Percentiles rank a stretch among this genome's conserved stretches.
Evolutionary conservation across 2,329 filamentous ascomycete species (phyloP).

Genomic region (Madurella mycetomatis): DNA sequence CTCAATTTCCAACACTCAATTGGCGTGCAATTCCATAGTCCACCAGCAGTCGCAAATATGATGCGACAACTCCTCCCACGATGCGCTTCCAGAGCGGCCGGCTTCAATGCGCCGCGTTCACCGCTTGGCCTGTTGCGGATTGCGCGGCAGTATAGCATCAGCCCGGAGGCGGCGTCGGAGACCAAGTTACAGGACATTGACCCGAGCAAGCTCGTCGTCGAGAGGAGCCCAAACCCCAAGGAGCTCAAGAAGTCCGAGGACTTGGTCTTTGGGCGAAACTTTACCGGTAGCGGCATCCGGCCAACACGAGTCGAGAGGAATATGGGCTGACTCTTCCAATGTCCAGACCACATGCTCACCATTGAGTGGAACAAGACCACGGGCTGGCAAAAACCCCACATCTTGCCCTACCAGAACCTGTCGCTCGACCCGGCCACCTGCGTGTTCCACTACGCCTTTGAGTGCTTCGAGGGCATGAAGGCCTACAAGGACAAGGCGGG

Average conservation of each 20-base stretch:
- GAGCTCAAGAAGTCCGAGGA: slow-evolving; percentile 66
- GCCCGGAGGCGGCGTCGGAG: slow-evolving; percentile 45
- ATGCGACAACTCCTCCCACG: slow-evolving; percentile 30
- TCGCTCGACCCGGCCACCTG: slow-evolving; percentile 93
- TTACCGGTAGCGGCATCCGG: slow-evolving; percentile 63
- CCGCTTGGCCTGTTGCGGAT: slow-evolving; percentile 31
- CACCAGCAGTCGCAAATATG: slow-evolving; percentile 32
- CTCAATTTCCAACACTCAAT: background rate
- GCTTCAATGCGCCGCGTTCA: slow-evolving; percentile 30
- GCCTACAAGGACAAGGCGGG: slow-evolving; percentile 87
- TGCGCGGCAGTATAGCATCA: slow-evolving; percentile 49
- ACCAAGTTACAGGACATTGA: slow-evolving; percentile 66
- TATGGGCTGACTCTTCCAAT: background rate
- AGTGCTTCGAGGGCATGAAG: slow-evolving; percentile 99
- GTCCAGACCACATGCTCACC: slow-evolving; percentile 88
- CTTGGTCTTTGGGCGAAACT: slow-evolving; percentile 83
- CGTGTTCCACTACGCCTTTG: slow-evolving; percentile 98
- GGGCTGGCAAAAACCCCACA: slow-evolving; percentile 56
- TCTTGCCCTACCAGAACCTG: slow-evolving; percentile 94
- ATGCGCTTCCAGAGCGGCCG: slow-evolving; percentile 33
- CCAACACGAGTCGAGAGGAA: background rate
- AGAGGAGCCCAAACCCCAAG: slow-evolving; percentile 63
- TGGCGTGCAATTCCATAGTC: background rate
- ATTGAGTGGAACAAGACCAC: slow-evolving; percentile 84
- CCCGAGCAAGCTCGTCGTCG: slow-evolving; percentile 68